These are phyloP conservation scores for Podospora pseudopauciseta DNA, from an alignment of 495 filamentous ascomycete species.

Conservation along the genomic window DNA sequence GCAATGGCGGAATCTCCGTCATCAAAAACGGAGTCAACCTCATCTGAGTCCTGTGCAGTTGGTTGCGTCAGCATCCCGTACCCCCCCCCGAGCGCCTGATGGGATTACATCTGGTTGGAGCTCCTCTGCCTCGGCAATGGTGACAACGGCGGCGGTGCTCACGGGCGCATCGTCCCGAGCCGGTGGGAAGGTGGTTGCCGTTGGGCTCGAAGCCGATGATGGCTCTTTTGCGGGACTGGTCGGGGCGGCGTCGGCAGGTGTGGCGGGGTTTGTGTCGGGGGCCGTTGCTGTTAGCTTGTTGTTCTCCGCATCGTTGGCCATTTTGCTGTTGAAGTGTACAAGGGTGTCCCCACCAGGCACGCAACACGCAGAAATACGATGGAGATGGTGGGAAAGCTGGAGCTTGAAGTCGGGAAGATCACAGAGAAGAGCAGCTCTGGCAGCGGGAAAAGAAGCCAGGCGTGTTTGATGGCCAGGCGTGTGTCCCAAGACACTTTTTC, in stretches of 20 bases:
- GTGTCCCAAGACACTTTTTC: not conserved
- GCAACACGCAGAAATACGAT: not conserved
- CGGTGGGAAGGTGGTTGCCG: not conserved
- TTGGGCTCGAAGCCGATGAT: not conserved
- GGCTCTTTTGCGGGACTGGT: not conserved
- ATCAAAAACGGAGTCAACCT: slow-evolving; percentile 3
- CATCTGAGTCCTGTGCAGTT: not conserved
- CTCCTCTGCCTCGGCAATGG: not conserved
- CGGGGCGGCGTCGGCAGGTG: not conserved
- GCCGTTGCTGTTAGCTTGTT: not conserved
- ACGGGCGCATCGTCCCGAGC: not conserved
- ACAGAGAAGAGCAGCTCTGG: not conserved
- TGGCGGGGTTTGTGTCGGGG: not conserved
- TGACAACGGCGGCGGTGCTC: not conserved
- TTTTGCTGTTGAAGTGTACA: not conserved
- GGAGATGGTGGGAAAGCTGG: not conserved
- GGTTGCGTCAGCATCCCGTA: not conserved
- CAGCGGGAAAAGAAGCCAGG: not conserved
- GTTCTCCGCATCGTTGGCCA: not conserved
- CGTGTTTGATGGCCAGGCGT: not conserved
- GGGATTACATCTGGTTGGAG: not conserved
- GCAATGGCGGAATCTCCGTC: slow-evolving; percentile 9
- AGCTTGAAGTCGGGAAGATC: not conserved
- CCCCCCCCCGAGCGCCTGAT: no score
- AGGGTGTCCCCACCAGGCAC: not conserved